Conservation (phyloP, 306 rosid genomes). For the Herpetospermum pedunculosum region DNA sequence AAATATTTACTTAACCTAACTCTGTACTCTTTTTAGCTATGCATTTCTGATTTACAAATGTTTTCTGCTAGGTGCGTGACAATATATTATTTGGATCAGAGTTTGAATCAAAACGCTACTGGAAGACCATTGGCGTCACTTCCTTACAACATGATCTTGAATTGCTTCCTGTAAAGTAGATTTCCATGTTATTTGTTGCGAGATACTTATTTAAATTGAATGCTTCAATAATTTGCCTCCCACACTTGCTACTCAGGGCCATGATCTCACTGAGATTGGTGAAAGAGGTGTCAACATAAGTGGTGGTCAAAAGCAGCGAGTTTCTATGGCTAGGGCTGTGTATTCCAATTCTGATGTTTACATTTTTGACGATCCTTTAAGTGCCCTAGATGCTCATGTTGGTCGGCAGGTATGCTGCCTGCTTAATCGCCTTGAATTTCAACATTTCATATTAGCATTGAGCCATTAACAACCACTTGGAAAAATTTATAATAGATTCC, state of each 20-base stretch:
- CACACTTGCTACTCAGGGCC: slow-evolving; percentile 33
- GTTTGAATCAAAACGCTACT: slow-evolving; percentile 49
- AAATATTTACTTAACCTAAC: not conserved
- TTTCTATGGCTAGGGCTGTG: slow-evolving; percentile 82
- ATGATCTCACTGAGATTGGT: slow-evolving; percentile 81
- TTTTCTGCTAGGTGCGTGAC: slow-evolving; percentile 56
- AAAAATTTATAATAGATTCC: no score
- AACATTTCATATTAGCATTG: not conserved
- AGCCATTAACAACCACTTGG: not conserved
- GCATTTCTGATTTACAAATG: slow-evolving; percentile 10
- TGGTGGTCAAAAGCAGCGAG: slow-evolving; percentile 94
- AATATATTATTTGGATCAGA: slow-evolving; percentile 73
- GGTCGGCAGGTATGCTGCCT: slow-evolving; percentile 52
- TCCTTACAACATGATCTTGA: slow-evolving; percentile 64
- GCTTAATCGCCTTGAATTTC: slow-evolving; percentile 9
- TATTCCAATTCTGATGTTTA: slow-evolving; percentile 77
- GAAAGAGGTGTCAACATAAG: slow-evolving; percentile 93
- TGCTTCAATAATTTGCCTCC: not conserved
- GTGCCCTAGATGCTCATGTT: slow-evolving; percentile 90
- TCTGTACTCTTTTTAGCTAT: not conserved
- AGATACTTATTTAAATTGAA: slow-evolving; percentile 7
- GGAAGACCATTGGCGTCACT: slow-evolving; percentile 55
- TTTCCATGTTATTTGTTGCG: slow-evolving; percentile 8
- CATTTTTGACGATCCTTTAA: slow-evolving; percentile 86
- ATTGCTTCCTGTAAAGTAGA: slow-evolving; percentile 64